Base-by-base conservation (phyloP, 805 yeast genomes). In the Metschnikowia similis region DNA sequence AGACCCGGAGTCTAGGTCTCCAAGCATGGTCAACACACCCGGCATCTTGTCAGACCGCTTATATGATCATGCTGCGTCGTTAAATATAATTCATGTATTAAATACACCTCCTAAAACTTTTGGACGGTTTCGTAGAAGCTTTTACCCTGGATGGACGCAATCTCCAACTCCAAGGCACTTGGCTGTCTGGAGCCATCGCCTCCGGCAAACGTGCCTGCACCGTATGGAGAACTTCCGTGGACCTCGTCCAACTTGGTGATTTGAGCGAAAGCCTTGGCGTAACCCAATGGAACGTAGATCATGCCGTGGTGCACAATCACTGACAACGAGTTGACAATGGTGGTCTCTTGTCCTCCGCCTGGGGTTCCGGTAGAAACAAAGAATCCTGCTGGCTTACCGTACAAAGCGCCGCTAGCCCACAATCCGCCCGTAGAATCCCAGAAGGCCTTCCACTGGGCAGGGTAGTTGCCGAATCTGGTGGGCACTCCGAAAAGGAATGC, bases 401-500 rank as follows among this genome's bases (percentile, higher is more conserved):
- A 72, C 55, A 87, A 73, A 29, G 82, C 80, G 63, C 94, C 92
- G 16, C 64, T 47, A 43, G 85, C 89, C 96, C 96, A 89, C 59
- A 85, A 73, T 32, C 83, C 83, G 64, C 94, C 94, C 40, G 91
- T 84, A 49, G 82, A 67, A 62, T 86, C 96, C 80, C 87, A 80
- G 76, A 85, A 88, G 16, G 86, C 73, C 67, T 78, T 79, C 77
- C 84, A 79, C 69, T 89, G 95, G 45, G 89, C 85, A 48, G 96
- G 92, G 69, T 77, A 70, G 66, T 77, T 80, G 69, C 96, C 97
- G 65, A 72, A 89, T 71, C 96, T 82, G 49, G 96, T 86, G 61
- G 96, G 95, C 59, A 87, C 67, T 64, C 96, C 97, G 60, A 89
- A 87, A 56, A 90, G 57, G 72, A 85, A 81, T 42, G 91, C 96